Base-by-base conservation (phyloP, 1,284 basidiomycete genomes). In the Cystobasidium sp. region DNA sequence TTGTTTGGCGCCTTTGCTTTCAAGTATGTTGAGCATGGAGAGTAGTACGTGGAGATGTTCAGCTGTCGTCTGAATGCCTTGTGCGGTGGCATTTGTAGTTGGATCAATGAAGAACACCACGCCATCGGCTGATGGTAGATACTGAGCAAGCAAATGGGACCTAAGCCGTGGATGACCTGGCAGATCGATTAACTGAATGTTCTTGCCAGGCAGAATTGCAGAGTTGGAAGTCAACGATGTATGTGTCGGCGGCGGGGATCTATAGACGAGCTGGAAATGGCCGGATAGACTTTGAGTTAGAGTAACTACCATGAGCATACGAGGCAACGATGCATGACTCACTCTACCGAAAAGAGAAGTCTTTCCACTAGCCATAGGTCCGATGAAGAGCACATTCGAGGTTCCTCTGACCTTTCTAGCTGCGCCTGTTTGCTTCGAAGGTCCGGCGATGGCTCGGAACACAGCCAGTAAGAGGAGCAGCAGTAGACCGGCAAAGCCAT, bases 141-240 rank as follows among this genome's bases (percentile, higher is more conserved):
- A 76, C 47, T 78, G 78, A n/a, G 78, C 77, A 39, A 80, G 78
- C 12, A 76, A 61, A 8, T 78, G 76, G 9, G 79, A 76, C 43
- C 79, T 78, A 3, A 80, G 69, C 7, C 79, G 78, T 18, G 78
- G 75, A 65, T 80, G 79, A 2, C 79, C 79, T 6, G 79, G 79
- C 41, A 75, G 67, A 68, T 80, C 79, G 69, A 80, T 76, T 46
- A 80, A 31, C 52, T 70, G 49, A 46, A 74, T 56, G 22, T 74
- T 74, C 66, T 63, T 55, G 18, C 65, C 72, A 43, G 65, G 72
- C 9, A 80, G 52, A 18, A 74, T 37, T 4, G 74, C 78, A 47
- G 78, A 77, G 65, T 77, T 80, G 69, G 77, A 74, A 63, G 77
- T 76, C 69, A 79, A 78, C n/a, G 72, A 75, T 8, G 79, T 80